These are phyloP conservation scores for Pythium graminicola DNA, from an alignment of 352 stramenopile species.

Conservation along the genomic window DNA sequence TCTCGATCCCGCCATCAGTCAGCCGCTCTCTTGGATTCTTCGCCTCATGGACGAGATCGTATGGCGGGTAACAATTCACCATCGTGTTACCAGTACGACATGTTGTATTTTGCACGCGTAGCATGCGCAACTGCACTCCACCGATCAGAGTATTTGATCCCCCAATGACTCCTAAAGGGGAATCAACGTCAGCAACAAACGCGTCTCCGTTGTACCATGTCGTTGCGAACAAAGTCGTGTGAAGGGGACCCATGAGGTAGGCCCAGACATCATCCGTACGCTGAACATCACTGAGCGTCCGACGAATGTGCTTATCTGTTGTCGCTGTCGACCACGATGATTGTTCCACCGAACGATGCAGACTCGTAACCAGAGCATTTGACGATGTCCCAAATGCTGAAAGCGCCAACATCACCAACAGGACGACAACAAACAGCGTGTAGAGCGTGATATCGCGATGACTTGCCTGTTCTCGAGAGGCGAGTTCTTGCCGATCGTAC, in stretches of 20 bases:
- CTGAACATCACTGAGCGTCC: conserved; percentile 30
- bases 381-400: conserved; percentile 39
- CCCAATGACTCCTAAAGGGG: conserved; percentile 43
- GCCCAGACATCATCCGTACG: conserved; percentile 48
- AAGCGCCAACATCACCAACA: conserved; percentile 39
- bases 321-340: background rate
- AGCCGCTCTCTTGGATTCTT: conserved; percentile 12
- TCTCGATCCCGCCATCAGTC: conserved; percentile 25
- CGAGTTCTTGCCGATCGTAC: conserved; percentile 43
- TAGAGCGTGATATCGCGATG: conserved; percentile 37
- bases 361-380: conserved; percentile 21
- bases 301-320: conserved; percentile 1
- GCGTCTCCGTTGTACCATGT: conserved; percentile 54
- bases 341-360: conserved; percentile 11
- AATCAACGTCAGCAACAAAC: conserved; percentile 40
- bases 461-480: conserved; percentile 38
- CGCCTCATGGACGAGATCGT: conserved; percentile 21
- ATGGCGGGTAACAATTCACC: conserved; percentile 33
- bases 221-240: conserved; percentile 39
- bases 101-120: conserved; percentile 34
- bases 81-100: background rate
- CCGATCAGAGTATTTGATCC: conserved; percentile 50
- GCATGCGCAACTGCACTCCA: conserved; percentile 41
- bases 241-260: conserved; percentile 37
- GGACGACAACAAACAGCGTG: conserved; percentile 36